Evolutionary conservation across 495 filamentous ascomycete species (phyloP).

Genomic region (Paragyromitra xinjiangensis): DNA sequence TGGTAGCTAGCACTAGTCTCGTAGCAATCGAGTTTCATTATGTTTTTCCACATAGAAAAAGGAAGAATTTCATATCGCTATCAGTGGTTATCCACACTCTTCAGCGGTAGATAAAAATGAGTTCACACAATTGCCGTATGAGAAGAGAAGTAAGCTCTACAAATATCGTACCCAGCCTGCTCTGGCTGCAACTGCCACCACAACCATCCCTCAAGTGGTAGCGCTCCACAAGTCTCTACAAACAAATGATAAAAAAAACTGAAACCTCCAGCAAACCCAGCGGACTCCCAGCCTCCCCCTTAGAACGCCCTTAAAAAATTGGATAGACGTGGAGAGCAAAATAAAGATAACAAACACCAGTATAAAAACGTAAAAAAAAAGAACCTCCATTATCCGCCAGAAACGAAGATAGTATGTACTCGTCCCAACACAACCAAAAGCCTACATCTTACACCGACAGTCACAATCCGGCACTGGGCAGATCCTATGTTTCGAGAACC

Average conservation of each 20-base stretch:
- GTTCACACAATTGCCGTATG: neutral
- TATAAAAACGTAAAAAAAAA: neutral
- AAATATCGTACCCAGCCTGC: neutral
- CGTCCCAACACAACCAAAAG: neutral
- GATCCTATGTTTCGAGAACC: slow-evolving; percentile 81
- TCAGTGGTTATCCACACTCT: neutral
- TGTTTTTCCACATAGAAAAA: too few relatives aligned
- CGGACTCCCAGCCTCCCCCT: slow-evolving; percentile 21
- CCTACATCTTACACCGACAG: slow-evolving; percentile 74
- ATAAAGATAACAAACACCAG: slow-evolving; percentile 1
- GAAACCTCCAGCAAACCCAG: slow-evolving; percentile 4
- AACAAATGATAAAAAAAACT: neutral
- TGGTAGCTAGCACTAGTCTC: neutral
- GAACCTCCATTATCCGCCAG: neutral
- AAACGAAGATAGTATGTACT: neutral
- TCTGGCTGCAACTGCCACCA: neutral
- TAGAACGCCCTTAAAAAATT: slow-evolving; percentile 35
- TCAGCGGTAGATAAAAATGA: neutral
- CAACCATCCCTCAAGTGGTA: neutral
- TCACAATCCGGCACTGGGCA: slow-evolving; percentile 90
- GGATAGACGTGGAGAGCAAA: neutral
- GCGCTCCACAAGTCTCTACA: neutral
- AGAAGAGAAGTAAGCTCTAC: neutral
- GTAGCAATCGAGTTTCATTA: neutral
- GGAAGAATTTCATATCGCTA: neutral